Evolutionary conservation across 106 monocot species (phyloP), one percentile per base, ranked within the genome.

Genomic region (Cymbidium sinense): DNA sequence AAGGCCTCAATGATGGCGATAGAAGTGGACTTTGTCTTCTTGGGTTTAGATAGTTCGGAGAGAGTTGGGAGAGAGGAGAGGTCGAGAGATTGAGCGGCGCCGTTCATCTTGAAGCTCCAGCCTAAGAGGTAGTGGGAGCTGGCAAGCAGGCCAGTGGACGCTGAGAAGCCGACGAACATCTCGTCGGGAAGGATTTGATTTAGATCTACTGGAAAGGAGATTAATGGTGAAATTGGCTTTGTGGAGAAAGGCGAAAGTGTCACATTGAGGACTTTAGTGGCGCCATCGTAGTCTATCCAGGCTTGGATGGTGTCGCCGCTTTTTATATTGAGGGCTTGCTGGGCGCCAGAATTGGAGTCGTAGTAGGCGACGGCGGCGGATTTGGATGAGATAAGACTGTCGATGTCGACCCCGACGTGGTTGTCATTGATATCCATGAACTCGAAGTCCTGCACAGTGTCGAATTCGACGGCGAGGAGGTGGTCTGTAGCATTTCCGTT

Each of bases 401-500:
- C 61, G 70, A 77, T 41, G 77, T 77, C 61, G 31, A 82, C 50
- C 15, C 81, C 76, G 52, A 81, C 51, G 44, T 81, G 76, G 43
- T 81, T 76, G 51, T 70, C 76, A 25, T 81, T 69, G 76, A 79
- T 79, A 70, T 79, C 79, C 21, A 3, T 25, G 79, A 79, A 79
- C 79, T 79, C 79, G 51, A 79, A 79, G 70, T 79, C 80, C 74
- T 74, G 74, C n/a, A 80, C 80, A 35, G 77, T 77, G 77, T 77
- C 77, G 39, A 77, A 77, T 50, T 77, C 77, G 37, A 77, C 62
- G 62, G 80, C 80, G 28, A 80, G 64, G 58, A 74, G 27, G 61
- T 80, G 80, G 43, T 80, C 43, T 50, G 80, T 20, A 65, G 29
- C 6, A 76, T 76, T 76, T 37, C 69, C 50, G 34, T 34, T 70